Percentiles rank a stretch among this genome's conserved stretches.
These are phyloP conservation scores for Friedmanniomyces simplex DNA, from an alignment of 495 filamentous ascomycete genomes.

Conservation along the genomic window DNA sequence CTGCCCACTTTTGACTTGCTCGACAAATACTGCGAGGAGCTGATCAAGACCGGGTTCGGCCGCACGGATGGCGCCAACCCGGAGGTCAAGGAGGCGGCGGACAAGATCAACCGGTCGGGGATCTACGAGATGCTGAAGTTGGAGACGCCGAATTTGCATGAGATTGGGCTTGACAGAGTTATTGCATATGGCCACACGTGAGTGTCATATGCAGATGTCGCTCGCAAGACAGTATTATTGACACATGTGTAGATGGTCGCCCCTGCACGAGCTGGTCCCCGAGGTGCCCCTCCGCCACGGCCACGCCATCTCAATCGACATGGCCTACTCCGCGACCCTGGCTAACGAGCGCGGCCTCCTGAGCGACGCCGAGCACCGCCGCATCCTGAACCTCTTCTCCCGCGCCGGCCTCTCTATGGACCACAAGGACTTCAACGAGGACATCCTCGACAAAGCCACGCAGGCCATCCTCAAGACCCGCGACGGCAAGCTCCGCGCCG, in stretches of 20 bases:
- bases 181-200: constrained; percentile 60
- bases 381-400: constrained; percentile 50
- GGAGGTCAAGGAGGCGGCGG: constrained; percentile 44
- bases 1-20: constrained; percentile 47
- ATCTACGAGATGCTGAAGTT: constrained; percentile 55
- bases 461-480: constrained; percentile 53
- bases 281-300: constrained; percentile 52
- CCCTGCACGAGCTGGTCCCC: constrained; percentile 51
- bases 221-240: background rate
- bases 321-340: constrained; percentile 55
- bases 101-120: constrained; percentile 47
- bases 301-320: constrained; percentile 56
- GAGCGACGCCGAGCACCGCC: constrained; percentile 39
- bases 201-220: constrained; percentile 8
- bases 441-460: constrained; percentile 47
- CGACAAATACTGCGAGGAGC: constrained; percentile 49
- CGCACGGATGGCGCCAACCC: constrained; percentile 38
- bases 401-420: constrained; percentile 53
- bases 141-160: constrained; percentile 54
- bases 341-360: constrained; percentile 44
- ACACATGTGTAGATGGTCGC: constrained; percentile 42
- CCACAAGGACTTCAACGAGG: constrained; percentile 49
- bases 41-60: constrained; percentile 48
- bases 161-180: constrained; percentile 51
- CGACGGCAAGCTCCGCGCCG: constrained; percentile 48